Conservation (phyloP, 176 grass and related monocot genomes). For the Ananas comosus region DNA sequence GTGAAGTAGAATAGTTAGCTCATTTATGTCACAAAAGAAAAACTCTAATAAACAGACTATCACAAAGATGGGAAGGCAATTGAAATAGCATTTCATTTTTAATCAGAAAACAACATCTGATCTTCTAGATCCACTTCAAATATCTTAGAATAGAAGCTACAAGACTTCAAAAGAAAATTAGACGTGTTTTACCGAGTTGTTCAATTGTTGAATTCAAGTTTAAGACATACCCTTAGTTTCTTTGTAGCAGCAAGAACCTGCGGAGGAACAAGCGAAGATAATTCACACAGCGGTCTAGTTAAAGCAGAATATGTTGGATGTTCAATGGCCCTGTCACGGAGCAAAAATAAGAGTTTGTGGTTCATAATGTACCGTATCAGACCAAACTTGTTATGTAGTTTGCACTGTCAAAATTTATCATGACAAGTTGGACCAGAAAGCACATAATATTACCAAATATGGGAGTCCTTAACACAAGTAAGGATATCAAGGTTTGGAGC, state of each 20-base stretch:
- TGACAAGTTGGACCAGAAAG: not conserved
- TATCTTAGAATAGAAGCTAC: not conserved
- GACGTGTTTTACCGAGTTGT: not conserved
- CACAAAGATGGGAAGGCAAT: no score
- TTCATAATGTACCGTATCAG: not conserved
- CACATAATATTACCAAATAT: constrained; percentile 64
- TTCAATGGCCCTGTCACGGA: constrained; percentile 86
- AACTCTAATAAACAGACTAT: no score
- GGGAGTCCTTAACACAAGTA: constrained; percentile 98
- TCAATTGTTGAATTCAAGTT: constrained; percentile 14
- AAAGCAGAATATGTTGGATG: constrained; percentile 98
- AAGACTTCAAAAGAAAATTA: not conserved
- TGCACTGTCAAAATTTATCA: not conserved
- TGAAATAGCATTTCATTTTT: not conserved
- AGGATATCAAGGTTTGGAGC: constrained; percentile 99
- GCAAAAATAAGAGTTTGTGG: constrained; percentile 18
- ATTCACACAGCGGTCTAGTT: constrained; percentile 88
- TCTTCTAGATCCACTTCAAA: not conserved
- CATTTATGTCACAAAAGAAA: no score
- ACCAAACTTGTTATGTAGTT: not conserved
- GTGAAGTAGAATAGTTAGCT: no score
- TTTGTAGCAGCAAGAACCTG: constrained; percentile 76
- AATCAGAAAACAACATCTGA: not conserved
- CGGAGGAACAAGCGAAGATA: constrained; percentile 92
- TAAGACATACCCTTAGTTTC: constrained; percentile 81